These are phyloP conservation scores for Mucor circinelloides DNA, from an alignment of 371 early-diverging fungal species.

Conservation along the genomic window DNA sequence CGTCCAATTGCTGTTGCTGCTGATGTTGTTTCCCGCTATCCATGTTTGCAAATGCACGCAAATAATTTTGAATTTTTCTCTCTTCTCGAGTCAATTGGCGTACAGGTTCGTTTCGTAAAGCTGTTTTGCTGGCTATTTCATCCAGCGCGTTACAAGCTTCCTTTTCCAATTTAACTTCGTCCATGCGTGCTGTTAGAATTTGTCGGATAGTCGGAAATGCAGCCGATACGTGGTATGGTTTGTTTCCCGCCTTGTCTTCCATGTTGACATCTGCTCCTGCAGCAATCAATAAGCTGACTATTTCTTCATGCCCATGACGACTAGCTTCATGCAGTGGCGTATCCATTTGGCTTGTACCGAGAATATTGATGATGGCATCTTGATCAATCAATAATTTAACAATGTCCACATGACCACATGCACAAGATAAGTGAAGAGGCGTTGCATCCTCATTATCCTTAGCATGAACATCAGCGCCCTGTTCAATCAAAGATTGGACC, in stretches of 20 bases:
- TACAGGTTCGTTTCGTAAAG: constrained; percentile 33
- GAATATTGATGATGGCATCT: constrained; percentile 69
- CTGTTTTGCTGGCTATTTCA: constrained; percentile 35
- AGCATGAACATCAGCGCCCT: constrained; percentile 80
- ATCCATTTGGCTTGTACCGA: constrained; percentile 51
- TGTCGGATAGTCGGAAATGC: constrained; percentile 38
- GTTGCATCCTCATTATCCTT: constrained; percentile 73
- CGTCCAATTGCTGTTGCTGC: constrained; percentile 3
- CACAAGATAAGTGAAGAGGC: constrained; percentile 81
- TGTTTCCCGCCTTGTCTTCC: constrained; percentile 56
- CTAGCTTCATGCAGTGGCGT: constrained; percentile 85
- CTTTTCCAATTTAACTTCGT: constrained; percentile 45
- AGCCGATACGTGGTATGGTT: constrained; percentile 58
- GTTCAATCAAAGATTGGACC: constrained; percentile 23
- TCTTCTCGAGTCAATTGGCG: constrained; percentile 64
- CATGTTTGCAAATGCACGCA: constrained; percentile 34
- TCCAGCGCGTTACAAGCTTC: constrained; percentile 34
- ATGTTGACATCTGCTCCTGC: constrained; percentile 65
- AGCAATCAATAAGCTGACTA: constrained; percentile 61
- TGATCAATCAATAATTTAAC: constrained; percentile 68
- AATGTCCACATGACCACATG: constrained; percentile 62
- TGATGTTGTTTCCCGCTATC: not conserved
- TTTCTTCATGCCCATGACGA: constrained; percentile 56
- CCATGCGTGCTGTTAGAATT: constrained; percentile 42
- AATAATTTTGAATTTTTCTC: constrained; percentile 67